Evolutionary conservation across 1,284 basidiomycete species (phyloP).

Genomic region (Ceraceosorus bombacis): DNA sequence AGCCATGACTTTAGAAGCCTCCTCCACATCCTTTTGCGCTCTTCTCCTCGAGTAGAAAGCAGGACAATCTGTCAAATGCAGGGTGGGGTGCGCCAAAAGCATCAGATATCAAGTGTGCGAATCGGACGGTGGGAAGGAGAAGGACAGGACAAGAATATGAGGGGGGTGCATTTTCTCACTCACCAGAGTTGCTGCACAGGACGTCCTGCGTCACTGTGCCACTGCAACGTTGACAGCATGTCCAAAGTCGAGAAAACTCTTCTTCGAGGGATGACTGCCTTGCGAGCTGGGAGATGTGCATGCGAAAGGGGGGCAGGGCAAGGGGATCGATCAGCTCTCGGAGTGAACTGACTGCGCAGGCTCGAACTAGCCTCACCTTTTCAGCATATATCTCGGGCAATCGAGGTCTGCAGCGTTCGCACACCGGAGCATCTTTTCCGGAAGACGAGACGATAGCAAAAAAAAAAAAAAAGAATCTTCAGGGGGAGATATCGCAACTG

Average conservation of each 20-base stretch:
- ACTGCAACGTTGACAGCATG: constrained; percentile 47
- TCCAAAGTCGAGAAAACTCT: constrained; percentile 46
- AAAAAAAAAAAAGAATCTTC: not conserved
- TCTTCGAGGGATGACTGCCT: constrained; percentile 36
- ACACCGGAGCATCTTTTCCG: constrained; percentile 28
- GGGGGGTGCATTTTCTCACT: too few species aligned
- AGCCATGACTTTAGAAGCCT: constrained; percentile 66
- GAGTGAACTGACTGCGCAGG: too few species aligned
- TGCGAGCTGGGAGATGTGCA: constrained; percentile 14
- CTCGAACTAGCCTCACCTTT: constrained; percentile 17
- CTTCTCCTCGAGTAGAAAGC: constrained; percentile 98
- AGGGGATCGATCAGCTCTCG: too few species aligned
- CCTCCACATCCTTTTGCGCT: constrained; percentile 88
- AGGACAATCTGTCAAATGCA: constrained; percentile 64
- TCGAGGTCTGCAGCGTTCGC: constrained; percentile 39
- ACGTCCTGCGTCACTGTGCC: constrained; percentile 64
- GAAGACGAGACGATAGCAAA: not conserved
- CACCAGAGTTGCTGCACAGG: constrained; percentile 73
- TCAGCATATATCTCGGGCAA: constrained; percentile 44
- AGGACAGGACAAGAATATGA: too few species aligned
- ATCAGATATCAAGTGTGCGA: too few species aligned
- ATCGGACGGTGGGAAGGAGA: too few species aligned
- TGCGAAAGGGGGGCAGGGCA: too few species aligned
- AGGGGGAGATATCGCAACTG: not conserved
- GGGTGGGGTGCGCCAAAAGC: too few species aligned